Evolutionary conservation across 2,329 filamentous ascomycete species (phyloP).

Genomic region (Herpotrichia juniperi): DNA sequence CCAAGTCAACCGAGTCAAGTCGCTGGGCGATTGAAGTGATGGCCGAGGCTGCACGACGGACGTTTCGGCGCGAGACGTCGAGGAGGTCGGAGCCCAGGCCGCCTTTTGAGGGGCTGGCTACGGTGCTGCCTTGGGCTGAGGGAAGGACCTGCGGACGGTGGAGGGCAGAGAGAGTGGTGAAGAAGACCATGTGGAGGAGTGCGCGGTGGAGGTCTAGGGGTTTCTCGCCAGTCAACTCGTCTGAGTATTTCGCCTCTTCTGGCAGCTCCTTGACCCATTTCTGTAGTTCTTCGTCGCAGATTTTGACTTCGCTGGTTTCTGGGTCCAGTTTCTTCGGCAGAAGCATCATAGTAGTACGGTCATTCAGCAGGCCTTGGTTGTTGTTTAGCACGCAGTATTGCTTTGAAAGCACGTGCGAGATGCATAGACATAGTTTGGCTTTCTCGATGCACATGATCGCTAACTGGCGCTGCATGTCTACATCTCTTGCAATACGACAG

Average conservation of each 20-base stretch:
- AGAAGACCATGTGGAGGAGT: slow-evolving; percentile 92
- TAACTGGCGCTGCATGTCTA: slow-evolving; percentile 75
- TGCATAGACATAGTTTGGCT: slow-evolving; percentile 85
- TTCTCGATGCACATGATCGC: slow-evolving; percentile 92
- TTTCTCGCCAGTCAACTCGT: slow-evolving; percentile 64
- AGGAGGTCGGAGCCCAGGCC: slow-evolving; percentile 68
- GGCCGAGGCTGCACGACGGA: slow-evolving; percentile 81
- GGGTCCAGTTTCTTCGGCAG: slow-evolving; percentile 86
- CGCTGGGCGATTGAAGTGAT: slow-evolving; percentile 85
- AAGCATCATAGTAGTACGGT: slow-evolving; percentile 82
- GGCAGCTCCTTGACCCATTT: slow-evolving; percentile 78
- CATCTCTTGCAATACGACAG: slow-evolving; percentile 74
- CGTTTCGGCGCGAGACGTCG: slow-evolving; percentile 80
- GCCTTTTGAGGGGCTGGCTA: slow-evolving; percentile 28
- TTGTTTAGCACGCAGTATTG: slow-evolving; percentile 92
- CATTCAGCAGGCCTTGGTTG: slow-evolving; percentile 73
- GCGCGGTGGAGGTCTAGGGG: slow-evolving; percentile 76
- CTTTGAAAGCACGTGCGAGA: slow-evolving; percentile 85
- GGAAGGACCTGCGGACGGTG: slow-evolving; percentile 91
- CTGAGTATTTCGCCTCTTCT: slow-evolving; percentile 71
- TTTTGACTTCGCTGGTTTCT: slow-evolving; percentile 79
- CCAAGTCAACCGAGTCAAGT: slow-evolving; percentile 73
- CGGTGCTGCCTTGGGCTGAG: slow-evolving; percentile 62
- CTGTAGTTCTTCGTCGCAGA: slow-evolving; percentile 79
- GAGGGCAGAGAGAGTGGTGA: slow-evolving; percentile 87